A percentile compares a stretch with the other conserved stretches of the same genome.
These are phyloP conservation scores for Linnemannia elongata DNA, from an alignment of 192 early-diverging fungal genomes.

Conservation along the genomic window DNA sequence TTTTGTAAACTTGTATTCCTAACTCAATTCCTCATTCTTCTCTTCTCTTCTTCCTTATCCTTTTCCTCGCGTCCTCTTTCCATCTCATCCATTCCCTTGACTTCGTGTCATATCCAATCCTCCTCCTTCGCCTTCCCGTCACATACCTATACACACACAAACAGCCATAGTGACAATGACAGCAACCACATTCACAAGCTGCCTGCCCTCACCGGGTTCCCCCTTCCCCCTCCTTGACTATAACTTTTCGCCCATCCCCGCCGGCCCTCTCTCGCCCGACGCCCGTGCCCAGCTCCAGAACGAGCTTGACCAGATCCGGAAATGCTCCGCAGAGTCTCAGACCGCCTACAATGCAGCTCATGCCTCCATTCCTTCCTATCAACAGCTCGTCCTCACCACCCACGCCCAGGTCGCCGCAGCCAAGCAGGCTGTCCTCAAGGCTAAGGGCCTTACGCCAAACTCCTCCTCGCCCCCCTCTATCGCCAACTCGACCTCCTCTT, in stretches of 20 bases:
- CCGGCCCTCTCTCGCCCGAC: slow-evolving; percentile 29
- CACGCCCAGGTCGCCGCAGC: slow-evolving; percentile 51
- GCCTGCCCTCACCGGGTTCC: slow-evolving; percentile 32
- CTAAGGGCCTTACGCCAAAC: slow-evolving; percentile 28
- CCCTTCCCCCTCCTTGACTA: slow-evolving; percentile 17
- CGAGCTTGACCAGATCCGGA: slow-evolving; percentile 38
- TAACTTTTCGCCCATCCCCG: slow-evolving; percentile 29
- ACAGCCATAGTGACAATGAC: slow-evolving; percentile 35
- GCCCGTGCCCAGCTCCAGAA: slow-evolving; percentile 40
- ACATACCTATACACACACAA: not conserved
- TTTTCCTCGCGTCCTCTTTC: not conserved
- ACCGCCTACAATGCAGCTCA: slow-evolving; percentile 48
- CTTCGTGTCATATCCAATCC: not conserved
- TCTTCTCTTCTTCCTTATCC: not conserved
- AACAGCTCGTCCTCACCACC: slow-evolving; percentile 50
- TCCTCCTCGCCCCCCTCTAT: slow-evolving; percentile 11
- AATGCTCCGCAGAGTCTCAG: slow-evolving; percentile 33
- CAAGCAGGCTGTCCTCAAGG: slow-evolving; percentile 40
- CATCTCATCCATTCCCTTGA: not conserved
- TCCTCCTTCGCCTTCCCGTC: not conserved
- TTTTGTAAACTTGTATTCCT: not conserved
- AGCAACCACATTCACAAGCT: slow-evolving; percentile 37
- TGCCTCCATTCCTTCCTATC: slow-evolving; percentile 46
- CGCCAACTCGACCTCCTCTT: slow-evolving; percentile 9
- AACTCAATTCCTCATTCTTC: not conserved